Conservation (phyloP, 2,329 filamentous ascomycete species). For the Penicillium sp. region DNA sequence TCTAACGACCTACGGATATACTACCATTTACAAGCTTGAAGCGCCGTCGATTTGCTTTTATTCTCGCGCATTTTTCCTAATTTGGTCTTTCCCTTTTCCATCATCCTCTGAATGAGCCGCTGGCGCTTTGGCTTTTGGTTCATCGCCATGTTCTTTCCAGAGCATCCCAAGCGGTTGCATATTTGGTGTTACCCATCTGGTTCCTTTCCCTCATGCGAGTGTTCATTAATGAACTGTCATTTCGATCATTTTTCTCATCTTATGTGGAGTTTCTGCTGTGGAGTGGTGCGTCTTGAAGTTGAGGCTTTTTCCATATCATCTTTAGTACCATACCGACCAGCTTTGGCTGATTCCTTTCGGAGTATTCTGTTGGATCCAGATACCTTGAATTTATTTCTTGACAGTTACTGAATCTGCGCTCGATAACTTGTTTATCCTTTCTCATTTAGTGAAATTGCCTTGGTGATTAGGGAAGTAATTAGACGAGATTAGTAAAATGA, state of each 20-base stretch:
- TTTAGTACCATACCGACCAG: not conserved
- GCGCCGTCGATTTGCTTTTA: constrained; percentile 6
- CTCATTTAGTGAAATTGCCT: no score
- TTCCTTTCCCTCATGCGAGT: constrained; percentile 2
- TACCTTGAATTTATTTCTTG: not conserved
- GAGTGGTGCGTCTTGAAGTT: no score
- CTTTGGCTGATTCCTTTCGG: constrained; percentile 14
- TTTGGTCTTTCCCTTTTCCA: constrained; percentile 7
- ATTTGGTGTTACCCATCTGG: constrained; percentile 15
- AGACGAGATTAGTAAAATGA: no score
- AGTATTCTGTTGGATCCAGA: constrained; percentile 8
- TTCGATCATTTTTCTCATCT: constrained; percentile 1
- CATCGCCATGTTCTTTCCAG: constrained; percentile 7
- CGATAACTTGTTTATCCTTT: no score
- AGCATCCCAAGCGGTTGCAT: constrained; percentile 18
- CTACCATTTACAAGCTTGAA: constrained; percentile 10
- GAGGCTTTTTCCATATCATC: no score
- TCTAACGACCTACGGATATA: constrained; percentile 19
- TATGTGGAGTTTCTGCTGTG: constrained; percentile 1
- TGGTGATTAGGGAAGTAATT: no score
- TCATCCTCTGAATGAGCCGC: constrained; percentile 14
- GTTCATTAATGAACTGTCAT: constrained; percentile 1
- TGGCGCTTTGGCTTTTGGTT: constrained; percentile 6
- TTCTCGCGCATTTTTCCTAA: constrained; percentile 7
- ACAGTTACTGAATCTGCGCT: no score